Base-by-base conservation (phyloP, 345 rosid genomes). In the Euphorbia peplus region DNA sequence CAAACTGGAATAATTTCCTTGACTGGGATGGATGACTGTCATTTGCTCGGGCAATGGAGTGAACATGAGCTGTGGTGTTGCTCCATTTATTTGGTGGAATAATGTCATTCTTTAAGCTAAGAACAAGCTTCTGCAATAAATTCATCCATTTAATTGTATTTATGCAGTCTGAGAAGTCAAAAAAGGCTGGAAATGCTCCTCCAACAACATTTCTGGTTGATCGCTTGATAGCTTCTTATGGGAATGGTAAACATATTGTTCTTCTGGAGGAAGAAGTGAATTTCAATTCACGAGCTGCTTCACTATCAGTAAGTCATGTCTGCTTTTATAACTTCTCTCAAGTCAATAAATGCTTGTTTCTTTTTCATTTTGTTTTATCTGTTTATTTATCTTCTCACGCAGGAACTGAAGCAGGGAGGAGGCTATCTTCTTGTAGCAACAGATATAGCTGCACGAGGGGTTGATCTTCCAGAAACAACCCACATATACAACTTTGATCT, bases 361-460 rank as follows among this genome's bases (percentile, higher is more conserved):
- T 57, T 13, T 11, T 66, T 12, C 19, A 10, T 19, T 8, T 4
- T 39, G 2, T 39, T 37, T 50, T 28, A 5, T 28, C 16, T 29
- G 6, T 8, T 44, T 55, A 24, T 42, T 54, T 16, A 29, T 75
- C 58, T 56, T 13, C 63, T 53, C 68, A 12, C 56, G 10, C 77
- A 90, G 98, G 97, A 89, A 76, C 68, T 86, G 72, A 84, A 93
- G 76, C 83, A 81, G 83, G 89, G 91, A 74, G 92, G 84, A 54
- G 87, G 92, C 41, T 82, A 77, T 84, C 89, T 93, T 78, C 93
- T 93, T 67, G 88, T 93, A 69, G 84, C 97, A 57, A 93, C 96
- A 19, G 98, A 91, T 82, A 86, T 93, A 70, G 96, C 96, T 16
- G 98, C 92, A 21, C 79, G 98, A 71, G 96, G 98, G 24, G 89